A percentile compares a stretch with the other conserved stretches of the same genome.
Evolutionary conservation across 345 rosid species (phyloP).

Genomic region (Adansonia digitata): DNA sequence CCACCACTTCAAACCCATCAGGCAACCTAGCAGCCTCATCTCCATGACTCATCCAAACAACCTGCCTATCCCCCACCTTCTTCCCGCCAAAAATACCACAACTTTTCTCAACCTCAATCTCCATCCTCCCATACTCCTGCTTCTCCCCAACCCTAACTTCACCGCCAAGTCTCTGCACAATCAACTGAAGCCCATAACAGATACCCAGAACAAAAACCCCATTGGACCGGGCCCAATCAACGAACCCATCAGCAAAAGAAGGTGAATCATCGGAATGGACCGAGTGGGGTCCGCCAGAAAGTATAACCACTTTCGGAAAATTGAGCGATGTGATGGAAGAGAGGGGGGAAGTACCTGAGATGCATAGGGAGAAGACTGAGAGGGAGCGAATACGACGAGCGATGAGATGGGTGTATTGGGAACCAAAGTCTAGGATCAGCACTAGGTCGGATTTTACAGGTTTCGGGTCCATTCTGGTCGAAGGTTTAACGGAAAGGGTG

Average conservation of each 20-base stretch:
- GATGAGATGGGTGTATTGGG: conserved; percentile 91
- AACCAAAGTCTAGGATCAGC: conserved; percentile 86
- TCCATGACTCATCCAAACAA: conserved; percentile 98
- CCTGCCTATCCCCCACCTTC: conserved; percentile 62
- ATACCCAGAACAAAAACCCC: conserved; percentile 69
- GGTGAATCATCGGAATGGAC: conserved; percentile 70
- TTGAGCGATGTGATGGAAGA: conserved; percentile 45
- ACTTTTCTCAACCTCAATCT: conserved; percentile 54
- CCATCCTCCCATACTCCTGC: conserved; percentile 98
- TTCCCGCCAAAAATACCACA: conserved; percentile 61
- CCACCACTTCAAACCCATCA: conserved; percentile 72
- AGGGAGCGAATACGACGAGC: conserved; percentile 90
- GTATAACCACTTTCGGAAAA: conserved; percentile 78
- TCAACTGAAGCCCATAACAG: conserved; percentile 86
- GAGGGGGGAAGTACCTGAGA: conserved; percentile 78
- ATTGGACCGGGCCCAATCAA: conserved; percentile 62
- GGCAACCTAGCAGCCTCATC: conserved; percentile 77
- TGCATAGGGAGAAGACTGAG: conserved; percentile 78
- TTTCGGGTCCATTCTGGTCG: conserved; percentile 32
- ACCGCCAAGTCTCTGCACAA: conserved; percentile 86
- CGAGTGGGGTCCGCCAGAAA: conserved; percentile 98
- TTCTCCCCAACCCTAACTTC: conserved; percentile 65
- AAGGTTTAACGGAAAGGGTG: not conserved
- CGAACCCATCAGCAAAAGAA: conserved; percentile 62
- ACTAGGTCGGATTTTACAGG: conserved; percentile 60